These are phyloP conservation scores for Pseudovirgaria hyperparasitica DNA, from an alignment of 2,329 filamentous ascomycete genomes.

Conservation along the genomic window DNA sequence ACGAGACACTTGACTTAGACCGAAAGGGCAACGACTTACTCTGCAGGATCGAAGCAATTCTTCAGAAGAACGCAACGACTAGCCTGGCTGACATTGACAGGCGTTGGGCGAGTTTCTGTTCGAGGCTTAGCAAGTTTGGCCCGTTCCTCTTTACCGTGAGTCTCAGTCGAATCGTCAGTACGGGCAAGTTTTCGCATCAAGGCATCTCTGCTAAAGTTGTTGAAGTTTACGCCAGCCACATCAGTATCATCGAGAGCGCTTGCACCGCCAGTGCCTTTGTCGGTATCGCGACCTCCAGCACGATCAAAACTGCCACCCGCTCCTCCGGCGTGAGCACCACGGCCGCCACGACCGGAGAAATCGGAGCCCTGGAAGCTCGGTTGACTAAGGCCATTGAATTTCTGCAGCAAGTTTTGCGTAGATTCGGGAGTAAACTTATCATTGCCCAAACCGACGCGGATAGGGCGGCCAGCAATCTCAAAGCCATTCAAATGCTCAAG, in stretches of 20 bases:
- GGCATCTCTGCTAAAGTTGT: constrained; percentile 95
- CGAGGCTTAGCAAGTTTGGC: constrained; percentile 60
- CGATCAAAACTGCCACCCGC: constrained; percentile 68
- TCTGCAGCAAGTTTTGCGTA: constrained; percentile 82
- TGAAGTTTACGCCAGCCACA: constrained; percentile 97
- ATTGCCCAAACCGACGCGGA: constrained; percentile 97
- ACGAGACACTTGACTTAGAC: too few relatives aligned
- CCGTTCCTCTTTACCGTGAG: constrained; percentile 48
- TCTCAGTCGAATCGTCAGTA: constrained; percentile 67
- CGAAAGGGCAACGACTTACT: constrained; percentile 49
- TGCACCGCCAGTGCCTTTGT: constrained; percentile 76
- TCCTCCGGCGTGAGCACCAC: constrained; percentile 68
- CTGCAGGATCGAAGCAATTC: constrained; percentile 86
- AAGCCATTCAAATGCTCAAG: constrained; percentile 99
- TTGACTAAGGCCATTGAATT: constrained; percentile 67
- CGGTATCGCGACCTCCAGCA: constrained; percentile 74
- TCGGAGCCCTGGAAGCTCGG: constrained; percentile 69
- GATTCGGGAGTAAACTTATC: constrained; percentile 99
- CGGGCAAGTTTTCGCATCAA: constrained; percentile 97
- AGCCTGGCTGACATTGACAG: constrained; percentile 79
- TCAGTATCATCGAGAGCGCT: constrained; percentile 96
- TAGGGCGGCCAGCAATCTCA: constrained; percentile 90
- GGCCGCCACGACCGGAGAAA: constrained; percentile 81
- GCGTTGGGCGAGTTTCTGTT: constrained; percentile 64
- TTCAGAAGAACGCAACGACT: constrained; percentile 88